These are phyloP conservation scores for Aspergillus oerlinghausenensis DNA, from an alignment of 2,329 filamentous ascomycete genomes.

Conservation along the genomic window DNA sequence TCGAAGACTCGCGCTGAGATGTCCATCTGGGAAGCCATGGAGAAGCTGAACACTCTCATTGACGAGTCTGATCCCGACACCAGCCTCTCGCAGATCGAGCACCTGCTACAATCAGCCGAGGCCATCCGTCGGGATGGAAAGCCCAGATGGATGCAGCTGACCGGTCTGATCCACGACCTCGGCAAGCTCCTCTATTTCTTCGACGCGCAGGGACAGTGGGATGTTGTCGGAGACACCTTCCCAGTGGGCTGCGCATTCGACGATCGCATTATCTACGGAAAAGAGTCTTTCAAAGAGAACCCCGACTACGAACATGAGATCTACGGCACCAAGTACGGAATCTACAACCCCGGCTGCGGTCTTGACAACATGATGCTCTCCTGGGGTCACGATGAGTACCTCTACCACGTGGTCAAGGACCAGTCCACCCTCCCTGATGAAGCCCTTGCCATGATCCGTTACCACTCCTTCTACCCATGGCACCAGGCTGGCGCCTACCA, in stretches of 20 bases:
- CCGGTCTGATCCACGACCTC: slow-evolving; percentile 45
- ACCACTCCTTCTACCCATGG: slow-evolving; percentile 93
- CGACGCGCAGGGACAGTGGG: slow-evolving; percentile 84
- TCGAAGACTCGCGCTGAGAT: slow-evolving; percentile 66
- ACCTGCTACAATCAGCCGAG: slow-evolving; percentile 82
- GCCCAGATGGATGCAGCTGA: slow-evolving; percentile 47
- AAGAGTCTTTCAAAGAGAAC: slow-evolving; percentile 68
- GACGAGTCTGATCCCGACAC: slow-evolving; percentile 92
- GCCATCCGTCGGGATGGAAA: slow-evolving; percentile 73
- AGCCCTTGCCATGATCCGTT: slow-evolving; percentile 86
- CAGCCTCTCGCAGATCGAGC: slow-evolving; percentile 80
- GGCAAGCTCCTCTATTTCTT: slow-evolving; percentile 49
- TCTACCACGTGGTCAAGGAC: slow-evolving; percentile 77
- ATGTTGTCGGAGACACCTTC: slow-evolving; percentile 68
- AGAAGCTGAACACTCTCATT: slow-evolving; percentile 85
- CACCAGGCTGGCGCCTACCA: slow-evolving; percentile 75
- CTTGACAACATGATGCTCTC: slow-evolving; percentile 84
- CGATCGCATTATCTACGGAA: slow-evolving; percentile 72
- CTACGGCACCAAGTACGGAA: slow-evolving; percentile 72
- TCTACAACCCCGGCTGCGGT: slow-evolving; percentile 74
- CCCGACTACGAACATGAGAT: slow-evolving; percentile 67
- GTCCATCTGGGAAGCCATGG: slow-evolving; percentile 87
- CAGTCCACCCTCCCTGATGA: slow-evolving; percentile 75
- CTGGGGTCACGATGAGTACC: slow-evolving; percentile 61
- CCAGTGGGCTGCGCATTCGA: slow-evolving; percentile 50